Evolutionary conservation across 768 basidiomycete genomes (phyloP), one percentile per base, ranked within the genome.

Genomic region (Mycena haematopus): DNA sequence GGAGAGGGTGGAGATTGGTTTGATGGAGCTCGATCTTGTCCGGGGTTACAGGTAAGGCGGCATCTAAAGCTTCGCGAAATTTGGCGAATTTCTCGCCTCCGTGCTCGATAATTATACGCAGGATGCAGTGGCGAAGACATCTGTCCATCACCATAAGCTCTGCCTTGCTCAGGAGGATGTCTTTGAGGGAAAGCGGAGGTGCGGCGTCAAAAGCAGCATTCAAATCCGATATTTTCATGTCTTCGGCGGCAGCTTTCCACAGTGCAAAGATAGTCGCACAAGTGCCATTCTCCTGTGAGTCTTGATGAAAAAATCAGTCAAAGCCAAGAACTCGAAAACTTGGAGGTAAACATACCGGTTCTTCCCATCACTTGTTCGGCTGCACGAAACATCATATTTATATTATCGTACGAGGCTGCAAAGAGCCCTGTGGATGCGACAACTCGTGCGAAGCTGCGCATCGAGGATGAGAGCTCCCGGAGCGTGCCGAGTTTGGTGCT

Each of bases 241-340:
- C 70, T 6, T 74, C 67, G 1, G 60, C 0, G 0, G 13, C 36
- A 1, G 75, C 77, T 1, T 70, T 64, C 17, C 56, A 74, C 0
- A 80, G 66, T 0, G 71, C 69, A 9, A 69, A 70, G 0, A 75
- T 56, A 0, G 79, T 79, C 2, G 72, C 73, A 61, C 76, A 77
- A 0, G 78, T 79, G 0, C 78, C 77, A 62, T 77, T 79, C 51
- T 60, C 58, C 33, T 74, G 58, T 9, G 58, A 52, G n/a, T 53
- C 58, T 60, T 0, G 8, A 1, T 9, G 8, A 44, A 9, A 21
- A 38, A n/a, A n/a, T n/a, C 6, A 5, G 15, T 38, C 6, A 15
- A 15, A 13, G 6, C 36, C 38, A 33, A 6, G 31, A 4, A 9
- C 24, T 46, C 24, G 3, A 49, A 19, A 49, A 29, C 17, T 46